Evolutionary conservation across 108 stramenopile species (phyloP).

Genomic region (Chaetoceros tenuissimus): DNA sequence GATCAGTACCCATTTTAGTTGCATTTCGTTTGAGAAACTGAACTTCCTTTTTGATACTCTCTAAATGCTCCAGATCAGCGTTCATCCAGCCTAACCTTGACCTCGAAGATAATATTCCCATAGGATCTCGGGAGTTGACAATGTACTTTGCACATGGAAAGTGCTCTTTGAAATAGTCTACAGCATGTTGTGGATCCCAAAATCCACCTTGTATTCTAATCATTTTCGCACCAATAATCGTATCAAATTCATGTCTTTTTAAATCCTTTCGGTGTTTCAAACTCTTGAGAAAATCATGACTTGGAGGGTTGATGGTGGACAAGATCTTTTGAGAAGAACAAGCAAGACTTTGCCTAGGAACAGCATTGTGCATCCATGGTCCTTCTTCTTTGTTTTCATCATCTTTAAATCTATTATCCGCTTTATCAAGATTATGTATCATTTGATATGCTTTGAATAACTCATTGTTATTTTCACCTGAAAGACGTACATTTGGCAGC

Average conservation of each 20-base stretch:
- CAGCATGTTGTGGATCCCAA: constrained; percentile 4
- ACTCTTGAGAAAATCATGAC: constrained; percentile 1
- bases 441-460: constrained; percentile 2
- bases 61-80: not conserved
- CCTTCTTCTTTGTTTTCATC: not conserved
- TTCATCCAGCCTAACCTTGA: not conserved
- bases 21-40: constrained; percentile 3
- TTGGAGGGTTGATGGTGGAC: constrained; percentile 6
- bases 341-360: constrained; percentile 2
- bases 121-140: constrained; percentile 1
- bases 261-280: not conserved
- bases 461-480: constrained; percentile 1
- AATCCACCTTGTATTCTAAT: constrained; percentile 1
- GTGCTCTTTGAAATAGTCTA: constrained; percentile 6
- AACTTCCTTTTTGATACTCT: not conserved
- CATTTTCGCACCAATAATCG: constrained; percentile 8
- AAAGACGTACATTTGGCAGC: constrained; percentile 1
- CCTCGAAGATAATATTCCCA: not conserved
- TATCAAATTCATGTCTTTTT: constrained; percentile 1
- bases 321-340: constrained; percentile 5
- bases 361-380: constrained; percentile 1
- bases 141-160: constrained; percentile 12
- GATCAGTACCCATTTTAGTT: not conserved
- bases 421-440: not conserved
- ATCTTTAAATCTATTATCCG: not conserved